Percentiles rank a stretch among this genome's conserved stretches.
Conservation (phyloP, 495 filamentous ascomycete genomes). For the Trichoderma parareesei region DNA sequence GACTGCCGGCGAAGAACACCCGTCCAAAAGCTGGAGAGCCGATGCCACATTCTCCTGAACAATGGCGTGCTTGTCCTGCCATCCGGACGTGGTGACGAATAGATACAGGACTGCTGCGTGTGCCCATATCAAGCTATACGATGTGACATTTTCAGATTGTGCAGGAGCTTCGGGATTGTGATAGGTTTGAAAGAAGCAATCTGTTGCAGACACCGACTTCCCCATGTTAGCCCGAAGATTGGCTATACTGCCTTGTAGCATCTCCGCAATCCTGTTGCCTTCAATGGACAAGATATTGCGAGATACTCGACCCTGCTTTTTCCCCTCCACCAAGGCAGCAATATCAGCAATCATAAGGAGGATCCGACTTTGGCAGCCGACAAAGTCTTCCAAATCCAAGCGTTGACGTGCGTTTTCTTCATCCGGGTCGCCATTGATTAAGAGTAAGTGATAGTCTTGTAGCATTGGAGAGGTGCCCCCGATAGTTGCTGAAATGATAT, state of each 20-base stretch:
- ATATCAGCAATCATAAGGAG: conserved; percentile 38
- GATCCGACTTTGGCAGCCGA: conserved; percentile 41
- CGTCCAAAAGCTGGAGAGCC: conserved; percentile 26
- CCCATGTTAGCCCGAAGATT: conserved; percentile 35
- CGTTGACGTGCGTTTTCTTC: not conserved
- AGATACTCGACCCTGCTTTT: conserved; percentile 23
- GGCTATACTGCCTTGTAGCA: conserved; percentile 23
- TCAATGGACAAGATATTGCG: not conserved
- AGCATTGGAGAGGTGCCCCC: conserved; percentile 33
- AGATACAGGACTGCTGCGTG: conserved; percentile 43
- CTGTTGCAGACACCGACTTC: not conserved
- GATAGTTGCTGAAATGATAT: conserved; percentile 40
- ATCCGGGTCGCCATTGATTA: conserved; percentile 19
- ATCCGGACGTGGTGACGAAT: conserved; percentile 42
- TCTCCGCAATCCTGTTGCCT: not conserved
- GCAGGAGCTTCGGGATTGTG: not conserved
- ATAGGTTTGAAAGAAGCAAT: not conserved
- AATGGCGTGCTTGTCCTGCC: conserved; percentile 36
- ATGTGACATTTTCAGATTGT: not conserved
- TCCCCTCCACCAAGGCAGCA: conserved; percentile 39
- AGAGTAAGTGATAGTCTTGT: conserved; percentile 27
- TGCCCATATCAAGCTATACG: conserved; percentile 30
- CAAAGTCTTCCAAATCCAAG: conserved; percentile 26
- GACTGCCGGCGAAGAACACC: conserved; percentile 19
- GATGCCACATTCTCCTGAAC: conserved; percentile 29